phyloP scores from a whole-genome alignment of 2,329 filamentous ascomycete genomes.

The Aspergillus carbonarius region DNA sequence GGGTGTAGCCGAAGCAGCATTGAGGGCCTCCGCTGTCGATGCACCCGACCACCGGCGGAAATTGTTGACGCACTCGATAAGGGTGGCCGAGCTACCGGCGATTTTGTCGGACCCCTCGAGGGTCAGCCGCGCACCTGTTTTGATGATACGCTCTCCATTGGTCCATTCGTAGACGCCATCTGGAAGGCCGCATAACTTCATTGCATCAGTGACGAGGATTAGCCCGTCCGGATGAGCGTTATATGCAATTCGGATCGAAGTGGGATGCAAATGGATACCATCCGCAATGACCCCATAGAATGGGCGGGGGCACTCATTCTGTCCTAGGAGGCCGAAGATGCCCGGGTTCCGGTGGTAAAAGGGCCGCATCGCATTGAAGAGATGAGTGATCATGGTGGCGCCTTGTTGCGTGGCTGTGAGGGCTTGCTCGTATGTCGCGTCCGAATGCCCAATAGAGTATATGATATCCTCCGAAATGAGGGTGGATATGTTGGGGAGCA shows the following conservation, averaged over 20 bases:
- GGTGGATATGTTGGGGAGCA: constrained; percentile 66
- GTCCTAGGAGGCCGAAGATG: constrained; percentile 80
- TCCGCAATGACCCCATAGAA: constrained; percentile 90
- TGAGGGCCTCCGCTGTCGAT: constrained; percentile 41
- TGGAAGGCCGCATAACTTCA: constrained; percentile 79
- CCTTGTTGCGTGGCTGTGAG: constrained; percentile 69
- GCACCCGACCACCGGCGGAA: constrained; percentile 44
- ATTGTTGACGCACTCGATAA: constrained; percentile 47
- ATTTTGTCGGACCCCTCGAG: constrained; percentile 77
- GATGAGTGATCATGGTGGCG: constrained; percentile 85
- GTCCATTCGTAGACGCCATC: constrained; percentile 86
- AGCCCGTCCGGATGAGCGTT: constrained; percentile 81
- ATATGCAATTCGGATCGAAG: constrained; percentile 84
- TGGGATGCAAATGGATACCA: constrained; percentile 85
- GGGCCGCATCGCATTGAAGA: constrained; percentile 92
- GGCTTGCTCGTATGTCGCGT: constrained; percentile 82
- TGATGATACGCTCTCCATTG: constrained; percentile 63
- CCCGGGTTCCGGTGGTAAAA: constrained; percentile 89
- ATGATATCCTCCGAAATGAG: constrained; percentile 66
- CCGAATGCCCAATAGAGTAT: constrained; percentile 81
- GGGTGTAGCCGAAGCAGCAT: constrained; percentile 41
- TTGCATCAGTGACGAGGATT: constrained; percentile 88
- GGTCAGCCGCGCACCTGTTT: constrained; percentile 67
- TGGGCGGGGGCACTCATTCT: constrained; percentile 57
- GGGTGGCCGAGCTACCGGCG: constrained; percentile 61